Evolutionary conservation across 345 rosid genomes (phyloP).

Genomic region (thale cress (Arabidopsis thaliana)): TAIR10.1 NC_003071.7:10301001-10301500

Average conservation of each 20-base stretch:
- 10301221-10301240: conserved; percentile 89
- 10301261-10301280: conserved; percentile 71
- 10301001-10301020: conserved; percentile 80
- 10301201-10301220: conserved; percentile 79
- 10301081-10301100: conserved; percentile 65
- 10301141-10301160: conserved; percentile 69
- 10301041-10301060: conserved; percentile 68
- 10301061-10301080: conserved; percentile 72
- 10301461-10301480: conserved; percentile 74
- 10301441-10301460: conserved; percentile 77
- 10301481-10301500: conserved; percentile 75
- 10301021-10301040: conserved; percentile 77
- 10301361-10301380: conserved; percentile 59
- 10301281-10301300: conserved; percentile 91
- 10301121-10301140: conserved; percentile 76
- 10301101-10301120: conserved; percentile 74
- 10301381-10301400: conserved; percentile 57
- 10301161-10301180: conserved; percentile 58
- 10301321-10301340: conserved; percentile 71
- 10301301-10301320: conserved; percentile 76
- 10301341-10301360: conserved; percentile 60
- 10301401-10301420: conserved; percentile 59
- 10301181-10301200: conserved; percentile 78
- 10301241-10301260: conserved; percentile 74
- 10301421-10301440: conserved; percentile 65